Percentiles rank a stretch among this genome's conserved stretches.
These are phyloP conservation scores for Picochlorum sp. DNA, from an alignment of 139 green algal species.

Conservation along the genomic window DNA sequence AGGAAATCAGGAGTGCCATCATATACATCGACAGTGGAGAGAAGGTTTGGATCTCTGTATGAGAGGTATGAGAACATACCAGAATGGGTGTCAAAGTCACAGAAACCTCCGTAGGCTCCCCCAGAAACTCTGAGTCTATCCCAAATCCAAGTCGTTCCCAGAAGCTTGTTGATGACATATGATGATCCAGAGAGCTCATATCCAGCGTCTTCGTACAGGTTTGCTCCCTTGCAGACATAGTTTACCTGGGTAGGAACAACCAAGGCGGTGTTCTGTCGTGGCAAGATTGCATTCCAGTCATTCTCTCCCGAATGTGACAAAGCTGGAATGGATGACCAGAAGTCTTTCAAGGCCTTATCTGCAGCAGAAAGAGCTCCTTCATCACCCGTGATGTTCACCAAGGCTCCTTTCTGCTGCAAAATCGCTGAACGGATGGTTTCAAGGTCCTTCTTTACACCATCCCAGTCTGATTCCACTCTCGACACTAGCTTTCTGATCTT, in stretches of 20 bases:
- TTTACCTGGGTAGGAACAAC: conserved; percentile 97
- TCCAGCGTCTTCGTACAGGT: conserved; percentile 88
- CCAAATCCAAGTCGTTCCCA: conserved; percentile 96
- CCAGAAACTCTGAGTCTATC: conserved; percentile 71
- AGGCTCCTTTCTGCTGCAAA: conserved; percentile 62
- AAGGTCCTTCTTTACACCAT: conserved; percentile 61
- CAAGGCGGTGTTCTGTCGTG: conserved; percentile 75
- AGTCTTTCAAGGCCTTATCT: conserved; percentile 43
- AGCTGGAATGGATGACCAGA: conserved; percentile 74
- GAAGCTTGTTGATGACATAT: conserved; percentile 95
- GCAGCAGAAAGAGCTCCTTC: conserved; percentile 54
- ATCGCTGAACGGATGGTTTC: conserved; percentile 47
- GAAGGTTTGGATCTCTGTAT: conserved; percentile 96
- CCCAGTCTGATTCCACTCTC: conserved; percentile 84
- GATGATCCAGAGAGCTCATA: conserved; percentile 81
- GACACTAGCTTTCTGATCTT: conserved; percentile 76
- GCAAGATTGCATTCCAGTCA: conserved; percentile 36
- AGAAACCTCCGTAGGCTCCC: conserved; percentile 97
- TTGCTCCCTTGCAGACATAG: conserved; percentile 96
- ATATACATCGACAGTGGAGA: conserved; percentile 80
- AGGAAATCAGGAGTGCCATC: conserved; percentile 74
- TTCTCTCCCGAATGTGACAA: conserved; percentile 10
- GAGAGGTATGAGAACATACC: conserved; percentile 86
- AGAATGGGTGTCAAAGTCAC: conserved; percentile 90
- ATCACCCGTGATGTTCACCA: conserved; percentile 96